A percentile compares a stretch with the other conserved stretches of the same genome.
Evolutionary conservation across 305 asterid species (phyloP).

Genomic region (Stenogyne calaminthoides): DNA sequence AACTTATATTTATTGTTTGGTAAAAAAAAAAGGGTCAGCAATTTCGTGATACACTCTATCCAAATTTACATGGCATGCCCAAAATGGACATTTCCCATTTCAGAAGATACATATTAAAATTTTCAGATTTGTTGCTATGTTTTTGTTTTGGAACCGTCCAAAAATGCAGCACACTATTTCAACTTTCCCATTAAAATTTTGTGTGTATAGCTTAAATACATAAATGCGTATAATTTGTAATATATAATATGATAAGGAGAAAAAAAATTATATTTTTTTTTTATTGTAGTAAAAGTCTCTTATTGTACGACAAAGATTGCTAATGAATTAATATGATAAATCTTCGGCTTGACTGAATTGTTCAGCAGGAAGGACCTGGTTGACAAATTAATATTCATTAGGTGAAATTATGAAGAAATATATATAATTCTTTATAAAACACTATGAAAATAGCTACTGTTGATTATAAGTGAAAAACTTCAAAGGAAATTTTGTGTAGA

Average conservation of each 20-base stretch:
- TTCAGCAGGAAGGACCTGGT: neutral
- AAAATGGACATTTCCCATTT: neutral
- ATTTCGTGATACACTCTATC: neutral
- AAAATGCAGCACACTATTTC: too few relatives aligned
- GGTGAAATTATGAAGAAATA: neutral
- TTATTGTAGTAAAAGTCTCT: neutral
- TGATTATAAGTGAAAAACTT: too few relatives aligned
- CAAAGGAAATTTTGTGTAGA: too few relatives aligned
- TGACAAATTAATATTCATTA: neutral
- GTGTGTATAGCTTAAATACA: too few relatives aligned
- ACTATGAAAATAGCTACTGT: too few relatives aligned
- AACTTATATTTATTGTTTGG: too few relatives aligned
- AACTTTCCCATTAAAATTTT: too few relatives aligned
- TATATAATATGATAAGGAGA: neutral
- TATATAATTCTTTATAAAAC: too few relatives aligned
- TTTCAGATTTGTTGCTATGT: too few relatives aligned
- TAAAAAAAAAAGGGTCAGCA: neutral
- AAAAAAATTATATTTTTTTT: neutral
- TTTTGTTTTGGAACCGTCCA: too few relatives aligned
- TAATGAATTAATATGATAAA: neutral
- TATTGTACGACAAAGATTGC: neutral
- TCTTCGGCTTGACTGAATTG: neutral
- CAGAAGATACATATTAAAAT: too few relatives aligned
- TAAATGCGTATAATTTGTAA: too few relatives aligned
- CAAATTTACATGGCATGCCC: neutral